phyloP scores from a whole-genome alignment of 2,329 filamentous ascomycete genomes.

The Hypocreales sp. region DNA sequence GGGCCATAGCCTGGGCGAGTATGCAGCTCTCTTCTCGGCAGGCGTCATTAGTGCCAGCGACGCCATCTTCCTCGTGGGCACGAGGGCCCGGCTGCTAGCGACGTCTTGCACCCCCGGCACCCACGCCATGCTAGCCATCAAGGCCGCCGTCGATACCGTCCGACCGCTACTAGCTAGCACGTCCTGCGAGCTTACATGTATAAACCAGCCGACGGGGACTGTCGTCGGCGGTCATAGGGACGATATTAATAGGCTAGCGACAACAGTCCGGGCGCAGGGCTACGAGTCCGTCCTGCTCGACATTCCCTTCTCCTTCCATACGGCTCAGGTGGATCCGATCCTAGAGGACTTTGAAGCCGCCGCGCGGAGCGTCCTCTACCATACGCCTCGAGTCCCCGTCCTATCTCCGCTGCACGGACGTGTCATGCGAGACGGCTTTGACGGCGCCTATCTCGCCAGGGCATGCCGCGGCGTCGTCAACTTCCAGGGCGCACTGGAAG shows the following conservation, averaged over 20 bases:
- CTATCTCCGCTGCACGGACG: conserved; percentile 48
- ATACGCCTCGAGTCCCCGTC: conserved; percentile 32
- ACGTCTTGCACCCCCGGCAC: conserved; percentile 51
- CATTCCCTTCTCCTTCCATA: conserved; percentile 39
- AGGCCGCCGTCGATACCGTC: conserved; percentile 21
- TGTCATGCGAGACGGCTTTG: conserved; percentile 16
- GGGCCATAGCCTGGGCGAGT: conserved; percentile 33
- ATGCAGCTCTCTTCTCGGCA: conserved; percentile 42
- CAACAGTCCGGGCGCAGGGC: conserved; percentile 13
- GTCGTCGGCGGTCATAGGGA: conserved; percentile 41
- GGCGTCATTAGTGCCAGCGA: conserved; percentile 58
- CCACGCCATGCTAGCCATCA: conserved; percentile 41
- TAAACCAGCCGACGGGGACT: conserved; percentile 61
- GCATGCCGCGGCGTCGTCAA: conserved; percentile 51
- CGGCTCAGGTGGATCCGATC: conserved; percentile 36
- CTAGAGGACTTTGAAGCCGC: conserved; percentile 40
- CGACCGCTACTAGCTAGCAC: conserved; percentile 11
- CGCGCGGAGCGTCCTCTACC: conserved; percentile 21
- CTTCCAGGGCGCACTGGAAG: conserved; percentile 42
- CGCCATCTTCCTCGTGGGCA: conserved; percentile 57
- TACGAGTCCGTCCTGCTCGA: conserved; percentile 29
- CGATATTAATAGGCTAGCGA: conserved; percentile 28
- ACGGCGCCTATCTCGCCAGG: conserved; percentile 41
- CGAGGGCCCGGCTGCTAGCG: conserved; percentile 49
- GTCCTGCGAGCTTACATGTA: conserved; percentile 48